Percentiles rank a stretch among this genome's conserved stretches.
Conservation (phyloP, 176 grass and related monocot genomes). For the Oropetium thomaeum region DNA sequence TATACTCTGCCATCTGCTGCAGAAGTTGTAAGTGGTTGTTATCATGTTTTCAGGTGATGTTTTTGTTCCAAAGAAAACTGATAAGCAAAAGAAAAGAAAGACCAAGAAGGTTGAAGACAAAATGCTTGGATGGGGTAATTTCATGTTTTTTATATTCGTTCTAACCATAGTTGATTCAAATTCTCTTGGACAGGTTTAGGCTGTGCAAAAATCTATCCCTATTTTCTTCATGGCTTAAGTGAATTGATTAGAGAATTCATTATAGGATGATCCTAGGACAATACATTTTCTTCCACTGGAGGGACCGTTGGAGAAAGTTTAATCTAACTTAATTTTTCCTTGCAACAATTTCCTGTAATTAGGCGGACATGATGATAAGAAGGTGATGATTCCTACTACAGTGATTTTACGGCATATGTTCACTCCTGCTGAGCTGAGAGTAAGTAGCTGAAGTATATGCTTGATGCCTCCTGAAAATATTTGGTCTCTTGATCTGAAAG, state of each 20-base stretch:
- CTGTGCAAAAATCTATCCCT: neutral
- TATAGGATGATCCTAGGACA: neutral
- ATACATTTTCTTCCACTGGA: neutral
- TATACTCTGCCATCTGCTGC: slow-evolving; percentile 10
- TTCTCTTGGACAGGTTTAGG: neutral
- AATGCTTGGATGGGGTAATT: slow-evolving; percentile 96
- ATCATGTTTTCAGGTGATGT: slow-evolving; percentile 57
- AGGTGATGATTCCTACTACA: slow-evolving; percentile 64
- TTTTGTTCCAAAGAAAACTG: slow-evolving; percentile 75
- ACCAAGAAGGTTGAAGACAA: slow-evolving; percentile 81
- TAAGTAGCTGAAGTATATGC: slow-evolving; percentile 44
- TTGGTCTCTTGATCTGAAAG: neutral
- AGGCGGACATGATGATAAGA: slow-evolving; percentile 96
- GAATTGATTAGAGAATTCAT: neutral
- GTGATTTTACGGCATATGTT: slow-evolving; percentile 90
- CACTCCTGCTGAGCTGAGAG: slow-evolving; percentile 79
- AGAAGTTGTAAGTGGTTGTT: slow-evolving; percentile 14
- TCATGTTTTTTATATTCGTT: slow-evolving; percentile 3
- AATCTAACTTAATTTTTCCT: neutral
- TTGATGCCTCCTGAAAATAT: neutral
- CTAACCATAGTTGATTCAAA: slow-evolving; percentile 19
- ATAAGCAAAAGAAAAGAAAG: slow-evolving; percentile 96
- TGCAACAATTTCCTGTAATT: slow-evolving; percentile 32
- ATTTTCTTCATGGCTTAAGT: neutral
- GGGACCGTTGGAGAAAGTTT: neutral